Evolutionary conservation across 2,329 filamentous ascomycete species (phyloP).

Genomic region (Beauveria varroae): DNA sequence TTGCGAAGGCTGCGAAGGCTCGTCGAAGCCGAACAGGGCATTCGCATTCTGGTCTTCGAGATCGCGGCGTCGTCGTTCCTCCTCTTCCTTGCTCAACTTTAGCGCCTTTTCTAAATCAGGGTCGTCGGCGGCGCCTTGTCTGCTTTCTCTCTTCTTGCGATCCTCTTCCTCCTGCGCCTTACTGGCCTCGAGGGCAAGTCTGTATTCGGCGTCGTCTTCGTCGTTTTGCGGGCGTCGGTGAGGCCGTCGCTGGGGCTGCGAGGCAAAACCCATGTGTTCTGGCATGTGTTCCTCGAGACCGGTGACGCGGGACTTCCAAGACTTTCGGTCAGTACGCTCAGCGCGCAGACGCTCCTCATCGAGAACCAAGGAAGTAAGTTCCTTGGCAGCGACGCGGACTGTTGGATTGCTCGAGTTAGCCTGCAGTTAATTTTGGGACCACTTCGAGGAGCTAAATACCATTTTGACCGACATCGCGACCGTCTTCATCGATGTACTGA

Average conservation of each 20-base stretch:
- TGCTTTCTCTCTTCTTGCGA: slow-evolving; percentile 60
- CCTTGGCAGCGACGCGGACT: slow-evolving; percentile 96
- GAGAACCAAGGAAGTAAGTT: slow-evolving; percentile 82
- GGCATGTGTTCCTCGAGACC: slow-evolving; percentile 76
- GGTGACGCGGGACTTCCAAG: slow-evolving; percentile 94
- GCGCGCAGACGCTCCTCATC: slow-evolving; percentile 89
- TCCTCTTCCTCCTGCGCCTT: slow-evolving; percentile 94
- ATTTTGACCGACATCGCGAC: slow-evolving; percentile 91
- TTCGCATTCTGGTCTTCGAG: slow-evolving; percentile 79
- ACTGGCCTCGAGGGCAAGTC: slow-evolving; percentile 86
- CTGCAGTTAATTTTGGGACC: not conserved
- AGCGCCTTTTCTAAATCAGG: slow-evolving; percentile 93
- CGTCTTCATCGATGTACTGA: slow-evolving; percentile 92
- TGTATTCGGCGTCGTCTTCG: slow-evolving; percentile 86
- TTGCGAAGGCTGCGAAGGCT: slow-evolving; percentile 50
- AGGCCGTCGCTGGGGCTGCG: slow-evolving; percentile 33
- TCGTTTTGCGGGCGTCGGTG: slow-evolving; percentile 50
- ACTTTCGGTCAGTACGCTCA: slow-evolving; percentile 84
- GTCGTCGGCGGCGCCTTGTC: slow-evolving; percentile 56
- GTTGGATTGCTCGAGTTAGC: slow-evolving; percentile 14
- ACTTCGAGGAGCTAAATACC: slow-evolving; percentile 48
- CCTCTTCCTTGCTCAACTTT: slow-evolving; percentile 88
- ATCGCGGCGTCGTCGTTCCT: slow-evolving; percentile 79
- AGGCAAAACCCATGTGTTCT: slow-evolving; percentile 30
- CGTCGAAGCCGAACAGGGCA: slow-evolving; percentile 76